Evolutionary conservation across 163 green algal species (phyloP), one percentile per base, ranked within the genome.

Genomic region (Chlorella variabilis): DNA sequence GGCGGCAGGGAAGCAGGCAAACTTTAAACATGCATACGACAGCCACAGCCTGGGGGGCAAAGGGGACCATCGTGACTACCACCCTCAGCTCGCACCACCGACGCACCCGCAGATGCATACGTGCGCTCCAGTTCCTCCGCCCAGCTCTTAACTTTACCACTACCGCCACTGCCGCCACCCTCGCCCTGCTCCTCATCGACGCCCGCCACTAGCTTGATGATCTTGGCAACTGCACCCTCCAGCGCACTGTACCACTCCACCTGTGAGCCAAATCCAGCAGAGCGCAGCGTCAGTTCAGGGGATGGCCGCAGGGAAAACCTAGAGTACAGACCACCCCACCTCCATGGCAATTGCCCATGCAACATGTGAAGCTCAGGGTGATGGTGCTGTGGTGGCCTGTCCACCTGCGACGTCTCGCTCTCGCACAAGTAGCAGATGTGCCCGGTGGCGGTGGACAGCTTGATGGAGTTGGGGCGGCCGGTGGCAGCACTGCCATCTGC

Each of bases 231-330:
- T 0, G 92, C 87, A 4, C 88, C 87, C 76, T 98, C 94, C 20
- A 98, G 78, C 0, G 93, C 94, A 8, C 87, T 95, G 41, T 97
- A 88, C 95, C 95, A 98, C 88, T 97, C 94, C 34, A 98, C 95
- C 70, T 82, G 62, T 2, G 23, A 33, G 48, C 9, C 29, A 58
- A 8, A 51, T n/a, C 20, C 20, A 42, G 69, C 29, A 29, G 1
- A 33, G 2, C 1, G 18, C 6, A 65, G 18, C 33, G 15, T 23
- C 9, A 48, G 21, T 21, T n/a, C n/a, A n/a, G n/a, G n/a, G n/a
- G n/a, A n/a, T n/a, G n/a, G n/a, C n/a, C n/a, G n/a, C n/a, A n/a
- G n/a, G n/a, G n/a, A n/a, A n/a, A n/a, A n/a, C n/a, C n/a, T n/a
- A n/a, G n/a, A n/a, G n/a, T 54, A 11, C 45, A 54, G 15, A 54